Percentiles rank a stretch among this genome's conserved stretches.
phyloP scores from a whole-genome alignment of 2,329 filamentous ascomycete species.

The Fusarium continuum region DNA sequence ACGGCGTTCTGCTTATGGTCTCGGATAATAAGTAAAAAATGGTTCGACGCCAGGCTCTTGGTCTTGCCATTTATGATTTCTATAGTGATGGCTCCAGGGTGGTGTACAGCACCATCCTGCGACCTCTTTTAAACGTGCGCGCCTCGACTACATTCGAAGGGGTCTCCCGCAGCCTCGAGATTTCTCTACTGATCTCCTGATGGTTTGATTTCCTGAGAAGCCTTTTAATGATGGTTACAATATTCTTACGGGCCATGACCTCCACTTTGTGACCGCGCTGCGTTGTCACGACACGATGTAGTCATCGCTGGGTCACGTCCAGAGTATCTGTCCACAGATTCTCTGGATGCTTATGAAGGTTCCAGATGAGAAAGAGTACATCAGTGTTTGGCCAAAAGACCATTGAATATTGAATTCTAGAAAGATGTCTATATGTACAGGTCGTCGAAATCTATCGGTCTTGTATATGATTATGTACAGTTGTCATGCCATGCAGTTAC shows the following conservation, averaged over 20 bases:
- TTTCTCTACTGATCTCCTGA: background rate
- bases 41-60: conserved; percentile 46
- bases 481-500: background rate
- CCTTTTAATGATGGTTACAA: background rate
- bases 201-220: background rate
- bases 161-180: background rate
- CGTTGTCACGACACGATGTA: background rate
- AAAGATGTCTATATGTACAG: background rate
- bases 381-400: too few relatives aligned
- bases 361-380: background rate
- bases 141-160: background rate
- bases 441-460: background rate
- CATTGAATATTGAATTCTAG: too few relatives aligned
- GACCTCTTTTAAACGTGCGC: conserved; percentile 45
- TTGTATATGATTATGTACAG: background rate
- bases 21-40: conserved; percentile 19
- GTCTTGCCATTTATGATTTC: conserved; percentile 50
- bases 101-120: conserved; percentile 44
- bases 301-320: conserved; percentile 4
- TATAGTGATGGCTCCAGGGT: conserved; percentile 50
- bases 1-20: conserved; percentile 27
- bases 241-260: background rate
- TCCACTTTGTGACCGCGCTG: background rate
- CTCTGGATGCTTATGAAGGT: background rate
- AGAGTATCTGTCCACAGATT: background rate